phyloP scores from a whole-genome alignment of 371 early-diverging fungal species.

The Mucor ambiguus region DNA sequence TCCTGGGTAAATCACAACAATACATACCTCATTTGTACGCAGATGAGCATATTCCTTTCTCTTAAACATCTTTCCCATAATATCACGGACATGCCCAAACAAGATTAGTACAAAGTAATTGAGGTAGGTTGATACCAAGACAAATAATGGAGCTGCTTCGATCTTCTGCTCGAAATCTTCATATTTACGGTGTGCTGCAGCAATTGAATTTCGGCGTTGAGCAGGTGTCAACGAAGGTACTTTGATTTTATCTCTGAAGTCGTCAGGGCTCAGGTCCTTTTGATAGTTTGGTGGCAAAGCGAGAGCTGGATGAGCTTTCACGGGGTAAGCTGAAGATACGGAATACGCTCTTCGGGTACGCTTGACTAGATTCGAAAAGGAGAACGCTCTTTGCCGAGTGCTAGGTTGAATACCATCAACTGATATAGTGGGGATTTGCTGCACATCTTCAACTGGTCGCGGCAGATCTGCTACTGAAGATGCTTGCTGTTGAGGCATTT shows the following conservation, averaged over 20 bases:
- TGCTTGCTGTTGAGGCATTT: slow-evolving; percentile 1
- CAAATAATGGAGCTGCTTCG: slow-evolving; percentile 68
- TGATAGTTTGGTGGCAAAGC: slow-evolving; percentile 27
- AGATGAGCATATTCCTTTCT: slow-evolving; percentile 75
- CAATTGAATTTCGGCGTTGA: slow-evolving; percentile 52
- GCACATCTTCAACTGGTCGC: neutral
- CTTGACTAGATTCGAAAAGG: slow-evolving; percentile 40
- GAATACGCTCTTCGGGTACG: slow-evolving; percentile 54
- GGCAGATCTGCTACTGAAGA: neutral
- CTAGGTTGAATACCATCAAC: slow-evolving; percentile 29
- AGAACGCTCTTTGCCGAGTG: slow-evolving; percentile 42
- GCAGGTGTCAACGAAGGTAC: slow-evolving; percentile 38
- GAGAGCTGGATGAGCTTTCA: slow-evolving; percentile 25
- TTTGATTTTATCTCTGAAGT: slow-evolving; percentile 16
- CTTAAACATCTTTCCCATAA: slow-evolving; percentile 80
- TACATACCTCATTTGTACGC: slow-evolving; percentile 62
- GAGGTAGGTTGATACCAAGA: slow-evolving; percentile 93
- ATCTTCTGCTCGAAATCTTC: slow-evolving; percentile 48
- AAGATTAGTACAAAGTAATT: slow-evolving; percentile 93
- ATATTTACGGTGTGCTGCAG: slow-evolving; percentile 44
- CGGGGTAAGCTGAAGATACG: slow-evolving; percentile 49
- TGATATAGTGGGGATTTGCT: slow-evolving; percentile 20
- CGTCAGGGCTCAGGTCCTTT: slow-evolving; percentile 17
- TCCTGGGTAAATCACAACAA: neutral
- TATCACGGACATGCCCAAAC: slow-evolving; percentile 92